Percentiles rank a stretch among this genome's conserved stretches.
phyloP scores from a whole-genome alignment of 768 basidiomycete genomes.

The Boletus bicolor region DNA sequence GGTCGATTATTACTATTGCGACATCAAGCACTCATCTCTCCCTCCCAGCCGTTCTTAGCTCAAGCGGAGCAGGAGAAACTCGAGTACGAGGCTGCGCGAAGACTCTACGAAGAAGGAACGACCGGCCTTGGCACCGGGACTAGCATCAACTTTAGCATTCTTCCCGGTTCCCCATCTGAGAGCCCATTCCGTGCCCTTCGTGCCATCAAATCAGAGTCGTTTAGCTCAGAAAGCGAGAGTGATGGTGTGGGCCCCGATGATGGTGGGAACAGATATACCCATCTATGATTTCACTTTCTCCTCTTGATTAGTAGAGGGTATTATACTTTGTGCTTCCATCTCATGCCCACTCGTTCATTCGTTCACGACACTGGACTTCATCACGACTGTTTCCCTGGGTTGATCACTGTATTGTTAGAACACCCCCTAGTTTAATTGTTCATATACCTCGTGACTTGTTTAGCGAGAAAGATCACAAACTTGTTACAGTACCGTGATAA shows the following conservation, averaged over 20 bases:
- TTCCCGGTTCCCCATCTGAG: slow-evolving; percentile 61
- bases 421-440: slow-evolving; percentile 32
- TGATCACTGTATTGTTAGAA: slow-evolving; percentile 42
- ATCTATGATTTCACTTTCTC: slow-evolving; percentile 28
- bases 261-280: slow-evolving; percentile 36
- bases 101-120: slow-evolving; percentile 83
- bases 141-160: slow-evolving; percentile 81
- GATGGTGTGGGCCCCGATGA: slow-evolving; percentile 59
- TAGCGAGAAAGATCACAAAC: slow-evolving; percentile 22
- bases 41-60: slow-evolving; percentile 77
- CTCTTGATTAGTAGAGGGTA: slow-evolving; percentile 12
- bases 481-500: slow-evolving; percentile 22
- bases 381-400: slow-evolving; percentile 33
- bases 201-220: slow-evolving; percentile 54
- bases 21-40: slow-evolving; percentile 15
- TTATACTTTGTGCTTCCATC: slow-evolving; percentile 18
- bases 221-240: slow-evolving; percentile 69
- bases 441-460: slow-evolving; percentile 26
- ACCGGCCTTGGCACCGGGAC: slow-evolving; percentile 60
- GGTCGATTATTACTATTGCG: slow-evolving; percentile 17
- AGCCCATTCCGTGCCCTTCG: slow-evolving; percentile 40
- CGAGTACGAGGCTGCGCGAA: slow-evolving; percentile 83
- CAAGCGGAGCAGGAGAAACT: slow-evolving; percentile 95
- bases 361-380: slow-evolving; percentile 32
- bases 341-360: slow-evolving; percentile 17